phyloP scores from a whole-genome alignment of 2,329 filamentous ascomycete species.

The Ramularia endophylla region DNA sequence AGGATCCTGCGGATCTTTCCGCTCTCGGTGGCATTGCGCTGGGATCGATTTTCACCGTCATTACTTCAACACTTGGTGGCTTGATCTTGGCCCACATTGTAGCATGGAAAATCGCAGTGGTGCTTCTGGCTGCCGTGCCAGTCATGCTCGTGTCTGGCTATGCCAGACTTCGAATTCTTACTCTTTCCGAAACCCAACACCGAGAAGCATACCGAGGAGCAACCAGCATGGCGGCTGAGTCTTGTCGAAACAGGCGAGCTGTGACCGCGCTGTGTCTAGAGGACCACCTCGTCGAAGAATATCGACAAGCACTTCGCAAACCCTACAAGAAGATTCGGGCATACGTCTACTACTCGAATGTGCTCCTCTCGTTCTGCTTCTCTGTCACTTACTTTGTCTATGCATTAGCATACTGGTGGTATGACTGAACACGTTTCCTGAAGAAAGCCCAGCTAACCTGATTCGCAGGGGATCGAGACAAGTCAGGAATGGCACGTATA shows the following conservation, averaged over 20 bases:
- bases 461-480: slow-evolving; percentile 35
- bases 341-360: slow-evolving; percentile 38
- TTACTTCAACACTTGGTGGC: slow-evolving; percentile 42
- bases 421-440: slow-evolving; percentile 4
- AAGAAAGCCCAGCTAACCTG: neutral
- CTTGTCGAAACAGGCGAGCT: slow-evolving; percentile 60
- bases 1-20: slow-evolving; percentile 44
- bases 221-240: slow-evolving; percentile 60
- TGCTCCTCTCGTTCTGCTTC: slow-evolving; percentile 40
- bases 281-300: slow-evolving; percentile 33
- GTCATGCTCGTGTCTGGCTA: slow-evolving; percentile 44
- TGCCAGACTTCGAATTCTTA: slow-evolving; percentile 43
- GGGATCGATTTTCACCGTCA: slow-evolving; percentile 45
- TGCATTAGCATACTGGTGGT: slow-evolving; percentile 46
- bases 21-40: slow-evolving; percentile 46
- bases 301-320: slow-evolving; percentile 33
- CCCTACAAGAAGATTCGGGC: slow-evolving; percentile 36
- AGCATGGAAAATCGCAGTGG: slow-evolving; percentile 48
- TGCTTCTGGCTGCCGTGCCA: slow-evolving; percentile 44
- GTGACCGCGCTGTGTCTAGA: slow-evolving; percentile 42
- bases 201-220: slow-evolving; percentile 59
- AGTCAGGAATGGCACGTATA: slow-evolving; percentile 39
- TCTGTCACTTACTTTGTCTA: slow-evolving; percentile 45
- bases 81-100: slow-evolving; percentile 44
- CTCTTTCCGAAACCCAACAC: slow-evolving; percentile 57